Conservation (phyloP, 2,329 filamentous ascomycete genomes). For the Xenoacremonium recifei region DNA sequence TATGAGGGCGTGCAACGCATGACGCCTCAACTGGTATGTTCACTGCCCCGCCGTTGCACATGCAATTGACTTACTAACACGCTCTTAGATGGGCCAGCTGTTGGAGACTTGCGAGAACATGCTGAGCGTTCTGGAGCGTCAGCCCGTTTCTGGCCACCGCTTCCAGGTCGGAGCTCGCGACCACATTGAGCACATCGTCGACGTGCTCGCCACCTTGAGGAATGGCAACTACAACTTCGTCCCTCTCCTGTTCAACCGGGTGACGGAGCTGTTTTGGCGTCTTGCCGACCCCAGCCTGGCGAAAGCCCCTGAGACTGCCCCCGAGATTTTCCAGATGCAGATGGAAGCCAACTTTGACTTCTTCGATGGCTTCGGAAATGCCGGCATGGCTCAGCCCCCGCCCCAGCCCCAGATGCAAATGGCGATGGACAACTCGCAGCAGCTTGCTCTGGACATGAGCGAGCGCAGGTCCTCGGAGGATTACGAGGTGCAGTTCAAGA, state of each 20-base stretch:
- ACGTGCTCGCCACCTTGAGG: conserved; percentile 68
- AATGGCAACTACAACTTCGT: conserved; percentile 74
- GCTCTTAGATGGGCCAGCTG: conserved; percentile 68
- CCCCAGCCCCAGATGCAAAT: conserved; percentile 41
- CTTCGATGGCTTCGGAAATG: conserved; percentile 65
- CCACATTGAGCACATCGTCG: conserved; percentile 68
- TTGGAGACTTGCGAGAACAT: conserved; percentile 74
- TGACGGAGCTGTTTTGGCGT: conserved; percentile 67
- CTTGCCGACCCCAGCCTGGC: conserved; percentile 60
- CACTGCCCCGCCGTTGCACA: neutral
- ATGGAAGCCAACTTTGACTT: conserved; percentile 52
- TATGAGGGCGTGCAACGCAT: too few species aligned
- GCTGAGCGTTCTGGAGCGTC: conserved; percentile 68
- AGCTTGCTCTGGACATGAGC: too few species aligned
- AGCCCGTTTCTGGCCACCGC: conserved; percentile 57
- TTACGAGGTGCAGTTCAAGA: conserved; percentile 38
- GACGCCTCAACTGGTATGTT: too few species aligned
- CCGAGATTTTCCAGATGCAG: conserved; percentile 29
- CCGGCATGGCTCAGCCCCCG: conserved; percentile 56
- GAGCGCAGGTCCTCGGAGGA: conserved; percentile 45
- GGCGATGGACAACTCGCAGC: conserved; percentile 39
- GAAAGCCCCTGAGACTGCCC: conserved; percentile 53
- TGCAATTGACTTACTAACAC: conserved; percentile 10
- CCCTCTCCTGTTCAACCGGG: conserved; percentile 73
- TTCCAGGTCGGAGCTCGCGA: conserved; percentile 70